Evolutionary conservation across 1,284 basidiomycete genomes (phyloP).

Genomic region (Ceratobasidium sp.): DNA sequence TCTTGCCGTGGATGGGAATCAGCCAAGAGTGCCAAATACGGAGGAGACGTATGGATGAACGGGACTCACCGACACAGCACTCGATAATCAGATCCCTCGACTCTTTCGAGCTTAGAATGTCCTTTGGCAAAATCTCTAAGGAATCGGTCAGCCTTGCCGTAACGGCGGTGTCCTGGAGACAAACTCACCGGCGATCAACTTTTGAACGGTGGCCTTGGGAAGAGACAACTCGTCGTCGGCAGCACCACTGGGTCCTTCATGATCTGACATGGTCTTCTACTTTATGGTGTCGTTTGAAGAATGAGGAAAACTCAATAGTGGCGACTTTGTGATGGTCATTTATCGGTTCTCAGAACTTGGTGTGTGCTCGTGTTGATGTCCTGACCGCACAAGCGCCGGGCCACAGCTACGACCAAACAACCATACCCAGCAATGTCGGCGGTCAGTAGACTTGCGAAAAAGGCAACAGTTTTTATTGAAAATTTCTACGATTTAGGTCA

Average conservation of each 20-base stretch:
- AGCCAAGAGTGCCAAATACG: neutral
- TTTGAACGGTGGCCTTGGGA: conserved; percentile 96
- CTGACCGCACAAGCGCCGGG: conserved; percentile 11
- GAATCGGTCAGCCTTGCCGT: neutral
- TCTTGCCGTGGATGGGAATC: conserved; percentile 60
- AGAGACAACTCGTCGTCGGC: conserved; percentile 91
- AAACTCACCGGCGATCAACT: conserved; percentile 87
- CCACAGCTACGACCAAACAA: conserved; percentile 1
- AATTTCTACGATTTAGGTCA: conserved; percentile 62
- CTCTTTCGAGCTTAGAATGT: conserved; percentile 93
- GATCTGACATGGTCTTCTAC: conserved; percentile 74
- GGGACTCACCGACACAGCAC: conserved; percentile 91
- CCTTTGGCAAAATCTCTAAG: conserved; percentile 87
- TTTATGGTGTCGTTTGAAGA: conserved; percentile 9
- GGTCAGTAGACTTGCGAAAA: conserved; percentile 57
- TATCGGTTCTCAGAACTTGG: conserved; percentile 18
- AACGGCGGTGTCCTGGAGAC: conserved; percentile 14
- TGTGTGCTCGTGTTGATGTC: conserved; percentile 34
- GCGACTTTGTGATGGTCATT: conserved; percentile 31
- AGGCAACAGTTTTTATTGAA: neutral
- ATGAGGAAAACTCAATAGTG: conserved; percentile 19
- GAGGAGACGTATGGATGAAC: neutral
- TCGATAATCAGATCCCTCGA: conserved; percentile 96
- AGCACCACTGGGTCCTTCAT: conserved; percentile 72
- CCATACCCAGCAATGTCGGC: conserved; percentile 39